A percentile compares a stretch with the other conserved stretches of the same genome.
phyloP scores from a whole-genome alignment of 305 asterid species.

The Solanum hybrid region DNA sequence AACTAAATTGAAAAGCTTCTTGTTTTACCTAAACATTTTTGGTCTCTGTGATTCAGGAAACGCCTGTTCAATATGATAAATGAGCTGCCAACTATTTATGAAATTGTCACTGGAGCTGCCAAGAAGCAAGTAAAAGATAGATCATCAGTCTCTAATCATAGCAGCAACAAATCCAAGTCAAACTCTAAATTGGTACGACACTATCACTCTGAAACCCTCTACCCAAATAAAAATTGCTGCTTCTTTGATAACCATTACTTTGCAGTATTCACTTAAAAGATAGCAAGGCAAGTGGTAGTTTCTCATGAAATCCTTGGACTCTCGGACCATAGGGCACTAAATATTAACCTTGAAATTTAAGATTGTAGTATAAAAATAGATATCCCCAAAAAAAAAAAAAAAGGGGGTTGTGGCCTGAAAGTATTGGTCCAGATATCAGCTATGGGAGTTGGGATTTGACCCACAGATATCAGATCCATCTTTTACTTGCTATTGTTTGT shows the following conservation, averaged over 20 bases:
- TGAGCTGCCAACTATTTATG: slow-evolving; percentile 40
- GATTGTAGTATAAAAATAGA: not conserved
- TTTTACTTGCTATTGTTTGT: not conserved
- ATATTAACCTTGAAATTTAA: not conserved
- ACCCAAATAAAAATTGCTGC: not conserved
- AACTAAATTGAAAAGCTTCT: not conserved
- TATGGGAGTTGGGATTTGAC: not conserved
- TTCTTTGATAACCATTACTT: not conserved
- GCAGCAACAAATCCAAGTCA: slow-evolving; percentile 34
- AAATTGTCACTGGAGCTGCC: slow-evolving; percentile 35
- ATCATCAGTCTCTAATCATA: slow-evolving; percentile 23
- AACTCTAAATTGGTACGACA: slow-evolving; percentile 22
- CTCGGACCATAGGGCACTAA: not conserved
- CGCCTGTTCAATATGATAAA: slow-evolving; percentile 36
- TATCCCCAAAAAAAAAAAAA: not conserved
- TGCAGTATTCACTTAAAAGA: not conserved
- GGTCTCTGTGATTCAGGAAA: slow-evolving; percentile 25
- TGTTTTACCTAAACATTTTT: not conserved
- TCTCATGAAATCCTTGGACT: not conserved
- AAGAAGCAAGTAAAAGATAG: slow-evolving; percentile 27
- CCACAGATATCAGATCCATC: not conserved
- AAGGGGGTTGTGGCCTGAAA: not conserved
- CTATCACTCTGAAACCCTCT: not conserved
- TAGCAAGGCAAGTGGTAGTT: not conserved
- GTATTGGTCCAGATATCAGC: not conserved